These are phyloP conservation scores for Linderniella brevidens DNA, from an alignment of 257 asterid genomes.

Conservation along the genomic window DNA sequence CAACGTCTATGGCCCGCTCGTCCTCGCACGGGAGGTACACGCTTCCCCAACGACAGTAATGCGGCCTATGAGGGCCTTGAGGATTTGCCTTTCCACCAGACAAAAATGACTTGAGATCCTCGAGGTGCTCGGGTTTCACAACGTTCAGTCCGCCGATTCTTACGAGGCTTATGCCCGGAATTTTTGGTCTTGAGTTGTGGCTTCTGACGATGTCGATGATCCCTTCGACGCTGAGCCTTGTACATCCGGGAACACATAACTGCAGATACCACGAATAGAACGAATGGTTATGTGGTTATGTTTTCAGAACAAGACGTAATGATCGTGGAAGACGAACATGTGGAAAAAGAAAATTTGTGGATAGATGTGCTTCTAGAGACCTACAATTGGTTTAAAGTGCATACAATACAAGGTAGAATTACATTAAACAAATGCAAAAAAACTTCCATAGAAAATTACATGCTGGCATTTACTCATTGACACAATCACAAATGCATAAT, in stretches of 20 bases:
- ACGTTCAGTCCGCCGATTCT: slow-evolving; percentile 57
- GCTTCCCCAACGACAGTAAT: slow-evolving; percentile 29
- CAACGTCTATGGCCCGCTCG: slow-evolving; percentile 44
- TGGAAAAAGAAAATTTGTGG: too few relatives aligned
- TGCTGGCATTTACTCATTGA: too few relatives aligned
- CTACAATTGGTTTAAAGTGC: too few relatives aligned
- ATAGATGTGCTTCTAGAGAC: too few relatives aligned
- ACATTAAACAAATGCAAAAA: too few relatives aligned
- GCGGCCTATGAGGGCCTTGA: slow-evolving; percentile 22
- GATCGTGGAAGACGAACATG: too few relatives aligned
- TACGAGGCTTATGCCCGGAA: slow-evolving; percentile 25
- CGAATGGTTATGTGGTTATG: too few relatives aligned
- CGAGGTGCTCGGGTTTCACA: slow-evolving; percentile 26
- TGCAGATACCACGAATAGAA: slow-evolving; percentile 15
- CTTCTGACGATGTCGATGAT: slow-evolving; percentile 23
- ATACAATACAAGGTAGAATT: too few relatives aligned
- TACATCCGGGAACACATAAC: slow-evolving; percentile 60
- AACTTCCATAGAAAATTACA: too few relatives aligned
- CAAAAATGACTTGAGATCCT: slow-evolving; percentile 24
- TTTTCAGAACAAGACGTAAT: too few relatives aligned
- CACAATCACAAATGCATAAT: too few relatives aligned
- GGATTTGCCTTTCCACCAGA: slow-evolving; percentile 12
- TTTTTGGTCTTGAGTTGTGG: slow-evolving; percentile 16
- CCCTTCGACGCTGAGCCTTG: slow-evolving; percentile 38
- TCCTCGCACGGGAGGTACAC: slow-evolving; percentile 34